Conservation (phyloP, 1,284 basidiomycete genomes). For the Tylopilus orsonianus region DNA sequence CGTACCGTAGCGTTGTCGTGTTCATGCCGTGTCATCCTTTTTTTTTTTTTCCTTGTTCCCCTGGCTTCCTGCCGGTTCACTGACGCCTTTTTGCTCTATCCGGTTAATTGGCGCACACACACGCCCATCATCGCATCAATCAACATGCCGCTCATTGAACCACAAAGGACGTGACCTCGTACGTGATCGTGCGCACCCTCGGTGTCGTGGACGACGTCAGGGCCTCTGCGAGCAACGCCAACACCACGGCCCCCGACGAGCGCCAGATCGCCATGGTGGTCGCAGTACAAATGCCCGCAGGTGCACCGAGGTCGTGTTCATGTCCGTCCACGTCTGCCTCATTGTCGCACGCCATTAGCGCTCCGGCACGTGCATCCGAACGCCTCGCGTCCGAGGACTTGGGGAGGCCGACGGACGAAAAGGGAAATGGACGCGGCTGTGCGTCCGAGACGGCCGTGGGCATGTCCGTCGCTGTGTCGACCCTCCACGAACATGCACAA, state of each 20-base stretch:
- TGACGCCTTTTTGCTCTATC: conserved; percentile 9
- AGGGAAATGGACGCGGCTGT: background rate
- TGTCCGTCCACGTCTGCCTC: background rate
- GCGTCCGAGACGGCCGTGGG: conserved; percentile 1
- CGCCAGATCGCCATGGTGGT: background rate
- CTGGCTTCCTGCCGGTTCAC: conserved; percentile 6
- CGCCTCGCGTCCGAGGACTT: conserved; percentile 18
- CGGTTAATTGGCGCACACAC: conserved; percentile 1
- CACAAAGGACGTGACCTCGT: conserved; percentile 74
- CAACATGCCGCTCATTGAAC: background rate
- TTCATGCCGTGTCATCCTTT: conserved; percentile 1
- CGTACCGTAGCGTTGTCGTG: conserved; percentile 2
- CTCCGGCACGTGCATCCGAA: conserved; percentile 17
- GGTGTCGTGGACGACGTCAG: conserved; percentile 71
- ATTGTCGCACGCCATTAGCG: background rate
- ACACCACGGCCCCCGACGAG: conserved; percentile 12
- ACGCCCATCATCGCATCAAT: conserved; percentile 4
- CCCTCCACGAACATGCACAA: background rate
- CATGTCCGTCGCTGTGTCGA: background rate
- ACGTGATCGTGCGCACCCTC: conserved; percentile 77
- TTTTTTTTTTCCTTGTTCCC: background rate
- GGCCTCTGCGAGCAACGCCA: conserved; percentile 60
- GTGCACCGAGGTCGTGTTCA: no score
- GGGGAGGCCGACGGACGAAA: background rate
- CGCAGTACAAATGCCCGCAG: background rate